These are phyloP conservation scores for Cenchrus purpureus DNA, from an alignment of 176 grass and related monocot species.

Conservation along the genomic window DNA sequence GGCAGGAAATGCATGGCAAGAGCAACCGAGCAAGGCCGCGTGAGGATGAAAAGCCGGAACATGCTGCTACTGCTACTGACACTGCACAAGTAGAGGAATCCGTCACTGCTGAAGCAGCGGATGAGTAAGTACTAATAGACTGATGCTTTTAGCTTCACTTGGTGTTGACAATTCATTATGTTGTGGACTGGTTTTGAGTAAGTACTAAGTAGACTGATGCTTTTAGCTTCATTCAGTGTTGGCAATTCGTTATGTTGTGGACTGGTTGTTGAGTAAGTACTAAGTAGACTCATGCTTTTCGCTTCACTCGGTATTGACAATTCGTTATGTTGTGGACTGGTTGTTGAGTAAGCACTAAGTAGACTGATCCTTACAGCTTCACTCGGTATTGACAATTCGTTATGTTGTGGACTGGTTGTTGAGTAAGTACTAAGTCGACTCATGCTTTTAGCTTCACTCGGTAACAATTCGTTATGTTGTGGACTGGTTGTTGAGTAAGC, in stretches of 20 bases:
- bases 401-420: neutral
- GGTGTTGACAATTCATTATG: neutral
- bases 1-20: constrained; percentile 56
- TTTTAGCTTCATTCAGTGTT: no score
- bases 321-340: neutral
- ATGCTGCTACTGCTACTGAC: neutral
- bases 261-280: no score
- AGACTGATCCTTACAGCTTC: neutral
- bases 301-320: no score
- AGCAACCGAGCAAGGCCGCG: constrained; percentile 14
- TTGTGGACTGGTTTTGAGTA: neutral
- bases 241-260: no score
- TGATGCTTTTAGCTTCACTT: neutral
- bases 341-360: constrained; percentile 38
- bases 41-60: constrained; percentile 35
- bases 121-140: constrained; percentile 37
- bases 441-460: no score
- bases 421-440: no score
- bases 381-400: neutral
- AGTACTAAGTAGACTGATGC: no score
- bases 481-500: no score
- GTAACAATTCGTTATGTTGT: no score
- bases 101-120: neutral
- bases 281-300: no score
- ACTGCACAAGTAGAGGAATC: constrained; percentile 9